phyloP scores from a whole-genome alignment of 306 rosid genomes.

The Cercis canadensis region DNA sequence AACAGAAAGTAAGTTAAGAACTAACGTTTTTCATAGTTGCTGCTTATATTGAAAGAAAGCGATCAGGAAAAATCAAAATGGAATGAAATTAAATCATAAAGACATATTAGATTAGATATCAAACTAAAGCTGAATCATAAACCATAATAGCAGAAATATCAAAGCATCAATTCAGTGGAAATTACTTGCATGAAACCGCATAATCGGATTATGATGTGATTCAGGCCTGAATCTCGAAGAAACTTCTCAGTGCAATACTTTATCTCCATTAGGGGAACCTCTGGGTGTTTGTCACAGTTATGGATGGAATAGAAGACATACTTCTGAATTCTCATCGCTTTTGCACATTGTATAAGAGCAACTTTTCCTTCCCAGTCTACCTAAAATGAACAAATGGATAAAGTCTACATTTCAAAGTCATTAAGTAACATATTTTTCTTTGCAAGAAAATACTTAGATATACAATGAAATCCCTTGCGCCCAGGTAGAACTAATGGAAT shows the following conservation, averaged over 20 bases:
- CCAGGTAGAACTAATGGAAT: neutral
- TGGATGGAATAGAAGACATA: conserved; percentile 93
- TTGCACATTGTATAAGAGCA: conserved; percentile 93
- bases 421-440: neutral
- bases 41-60: neutral
- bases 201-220: conserved; percentile 69
- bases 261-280: conserved; percentile 99
- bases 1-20: neutral
- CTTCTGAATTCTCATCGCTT: conserved; percentile 98
- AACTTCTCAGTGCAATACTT: conserved; percentile 91
- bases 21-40: neutral
- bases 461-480: neutral
- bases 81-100: neutral
- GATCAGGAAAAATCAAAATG: neutral
- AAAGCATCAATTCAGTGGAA: conserved; percentile 10
- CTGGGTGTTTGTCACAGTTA: conserved; percentile 94
- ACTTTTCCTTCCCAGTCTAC: conserved; percentile 99
- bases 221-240: conserved; percentile 77
- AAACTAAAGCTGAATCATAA: neutral
- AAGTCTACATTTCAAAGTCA: conserved; percentile 23
- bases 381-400: conserved; percentile 57
- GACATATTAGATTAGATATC: neutral
- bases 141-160: neutral
- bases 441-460: neutral
- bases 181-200: conserved; percentile 97